Evolutionary conservation across 495 filamentous ascomycete species (phyloP), one percentile per base, ranked within the genome.

Genomic region (Penicillium taxi): DNA sequence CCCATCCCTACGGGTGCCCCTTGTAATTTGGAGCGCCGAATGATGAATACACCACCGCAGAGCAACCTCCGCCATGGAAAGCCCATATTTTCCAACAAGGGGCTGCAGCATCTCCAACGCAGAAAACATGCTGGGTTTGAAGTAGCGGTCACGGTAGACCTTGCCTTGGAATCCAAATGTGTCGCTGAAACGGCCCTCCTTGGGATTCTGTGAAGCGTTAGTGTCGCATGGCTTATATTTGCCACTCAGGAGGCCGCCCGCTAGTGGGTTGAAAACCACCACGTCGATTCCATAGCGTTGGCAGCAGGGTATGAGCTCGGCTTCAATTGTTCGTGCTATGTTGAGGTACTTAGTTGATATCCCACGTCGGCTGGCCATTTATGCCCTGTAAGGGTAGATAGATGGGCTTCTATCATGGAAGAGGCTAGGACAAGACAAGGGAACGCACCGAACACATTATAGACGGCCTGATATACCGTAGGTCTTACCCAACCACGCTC

Each of bases 211-310:
- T 11, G 14, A n/a, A 5, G 8, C 15, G n/a, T n/a, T n/a, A 5
- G 15, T 22, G 15, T 26, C 23, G 6, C 13, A 7, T 9, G 5
- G 4, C 5, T 33, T 24, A 17, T 37, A 37, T 20, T 13, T 32
- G 8, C 86, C 84, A 12, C 78, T 79, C 50, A 94, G 81, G 19
- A 94, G 52, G 0, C 88, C 88, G 5, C 86, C 87, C 4, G 84
- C 85, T 32, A 84, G 64, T 0, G 88, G 88, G 53, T 94, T 94
- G 59, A 94, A 94, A 12, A 88, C 65, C 14, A 93, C 85, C n/a
- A 94, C 72, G 41, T 89, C 82, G 17, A 95, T 65, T 0, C 84
- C 82, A 53, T 89, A 94, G 9, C 84, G 76, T 15, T 75, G 73
- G 46, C 84, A 93, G 4, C 77, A 77, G 1, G 76, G 78, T 15